Conservation (phyloP, 2,329 filamentous ascomycete species). For the Endoconidiophora laricicola region DNA sequence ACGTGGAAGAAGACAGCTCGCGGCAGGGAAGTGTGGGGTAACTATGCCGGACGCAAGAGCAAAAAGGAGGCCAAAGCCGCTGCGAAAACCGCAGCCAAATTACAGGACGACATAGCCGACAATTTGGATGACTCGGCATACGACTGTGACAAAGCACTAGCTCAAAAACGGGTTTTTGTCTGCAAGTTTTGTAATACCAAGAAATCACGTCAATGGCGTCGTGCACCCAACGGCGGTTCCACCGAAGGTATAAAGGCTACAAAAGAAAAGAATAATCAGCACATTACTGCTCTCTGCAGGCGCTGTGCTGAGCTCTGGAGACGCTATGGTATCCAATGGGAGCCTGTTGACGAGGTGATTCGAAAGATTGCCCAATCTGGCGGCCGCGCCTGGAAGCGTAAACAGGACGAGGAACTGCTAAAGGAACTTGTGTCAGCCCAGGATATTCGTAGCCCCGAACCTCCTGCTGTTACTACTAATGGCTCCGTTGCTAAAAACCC, state of each 20-base stretch:
- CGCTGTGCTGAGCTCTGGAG: slow-evolving; percentile 89
- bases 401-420: slow-evolving; percentile 78
- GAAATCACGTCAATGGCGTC: slow-evolving; percentile 74
- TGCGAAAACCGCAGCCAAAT: slow-evolving; percentile 53
- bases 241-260: slow-evolving; percentile 43
- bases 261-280: slow-evolving; percentile 62
- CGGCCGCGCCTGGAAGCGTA: slow-evolving; percentile 70
- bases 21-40: slow-evolving; percentile 79
- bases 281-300: slow-evolving; percentile 70
- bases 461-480: slow-evolving; percentile 10
- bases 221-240: slow-evolving; percentile 57
- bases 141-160: slow-evolving; percentile 66
- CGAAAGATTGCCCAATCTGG: slow-evolving; percentile 72
- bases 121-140: slow-evolving; percentile 91
- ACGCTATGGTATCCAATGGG: slow-evolving; percentile 89
- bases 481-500: slow-evolving; percentile 13
- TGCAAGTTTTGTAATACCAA: slow-evolving; percentile 86
- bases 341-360: slow-evolving; percentile 77
- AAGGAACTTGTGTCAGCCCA: slow-evolving; percentile 53
- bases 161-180: slow-evolving; percentile 67
- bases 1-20: slow-evolving; percentile 91
- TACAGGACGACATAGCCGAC: slow-evolving; percentile 85
- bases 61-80: slow-evolving; percentile 71
- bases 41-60: slow-evolving; percentile 70
- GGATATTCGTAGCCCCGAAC: slow-evolving; percentile 23